Conservation (phyloP, 176 grass and related monocot genomes). For the Ensete glaucum region DNA sequence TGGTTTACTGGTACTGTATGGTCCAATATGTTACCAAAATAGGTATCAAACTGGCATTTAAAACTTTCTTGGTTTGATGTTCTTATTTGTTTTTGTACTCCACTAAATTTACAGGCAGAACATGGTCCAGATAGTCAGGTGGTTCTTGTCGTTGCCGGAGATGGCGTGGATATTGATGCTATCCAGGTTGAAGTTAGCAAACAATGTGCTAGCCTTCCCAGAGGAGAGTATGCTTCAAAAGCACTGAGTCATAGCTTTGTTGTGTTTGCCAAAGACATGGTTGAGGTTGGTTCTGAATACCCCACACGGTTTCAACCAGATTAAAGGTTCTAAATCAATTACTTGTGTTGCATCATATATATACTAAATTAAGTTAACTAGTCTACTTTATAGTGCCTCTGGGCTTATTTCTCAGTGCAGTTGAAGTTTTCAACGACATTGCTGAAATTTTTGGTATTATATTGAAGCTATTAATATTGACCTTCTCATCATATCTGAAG, state of each 20-base stretch:
- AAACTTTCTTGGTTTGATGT: too few species aligned
- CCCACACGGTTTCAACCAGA: background rate
- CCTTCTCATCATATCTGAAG: too few species aligned
- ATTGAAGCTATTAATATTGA: too few species aligned
- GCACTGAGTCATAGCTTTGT: conserved; percentile 91
- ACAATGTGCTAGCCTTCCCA: conserved; percentile 75
- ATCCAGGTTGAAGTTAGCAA: conserved; percentile 82
- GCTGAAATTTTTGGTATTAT: too few species aligned
- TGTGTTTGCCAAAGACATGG: conserved; percentile 72
- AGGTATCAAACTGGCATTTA: too few species aligned
- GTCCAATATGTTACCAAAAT: background rate
- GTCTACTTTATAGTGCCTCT: too few species aligned
- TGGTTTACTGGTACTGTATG: too few species aligned
- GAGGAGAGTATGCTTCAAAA: conserved; percentile 92
- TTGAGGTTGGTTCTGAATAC: conserved; percentile 45
- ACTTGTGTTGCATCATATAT: too few species aligned
- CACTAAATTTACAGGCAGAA: conserved; percentile 56
- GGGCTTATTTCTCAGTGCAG: too few species aligned
- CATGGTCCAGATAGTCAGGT: conserved; percentile 98
- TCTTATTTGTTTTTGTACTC: background rate
- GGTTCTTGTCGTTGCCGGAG: conserved; percentile 76
- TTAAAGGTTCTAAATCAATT: too few species aligned
- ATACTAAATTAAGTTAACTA: too few species aligned
- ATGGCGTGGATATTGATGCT: conserved; percentile 53
- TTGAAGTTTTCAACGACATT: too few species aligned